These are phyloP conservation scores for Colletotrichum noveboracense DNA, from an alignment of 2,329 filamentous ascomycete genomes.

Conservation along the genomic window DNA sequence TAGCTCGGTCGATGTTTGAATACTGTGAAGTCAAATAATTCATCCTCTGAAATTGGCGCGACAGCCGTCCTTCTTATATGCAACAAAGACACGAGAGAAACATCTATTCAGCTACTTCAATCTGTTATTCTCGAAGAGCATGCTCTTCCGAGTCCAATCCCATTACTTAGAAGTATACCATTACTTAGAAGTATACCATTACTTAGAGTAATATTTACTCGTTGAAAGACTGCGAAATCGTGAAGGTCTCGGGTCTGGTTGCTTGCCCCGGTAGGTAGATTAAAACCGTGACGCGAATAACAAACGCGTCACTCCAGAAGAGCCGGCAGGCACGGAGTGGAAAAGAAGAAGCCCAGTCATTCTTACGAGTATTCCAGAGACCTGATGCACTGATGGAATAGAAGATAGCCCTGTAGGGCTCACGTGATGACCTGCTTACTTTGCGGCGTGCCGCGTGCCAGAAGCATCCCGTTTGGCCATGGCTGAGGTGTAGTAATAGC, in stretches of 20 bases:
- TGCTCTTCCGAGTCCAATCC: background rate
- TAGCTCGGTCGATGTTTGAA: background rate
- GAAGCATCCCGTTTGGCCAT: background rate
- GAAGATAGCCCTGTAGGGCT: background rate
- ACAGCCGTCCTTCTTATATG: background rate
- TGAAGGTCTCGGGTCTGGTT: background rate
- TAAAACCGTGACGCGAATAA: background rate
- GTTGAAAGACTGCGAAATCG: background rate
- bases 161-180: background rate
- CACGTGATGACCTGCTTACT: background rate
- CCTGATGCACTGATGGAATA: background rate
- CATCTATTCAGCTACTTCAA: background rate
- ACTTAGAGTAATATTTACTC: background rate
- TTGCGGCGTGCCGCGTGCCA: background rate
- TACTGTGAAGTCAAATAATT: background rate
- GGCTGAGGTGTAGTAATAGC: background rate
- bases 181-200: too few species aligned
- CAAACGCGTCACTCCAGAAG: background rate
- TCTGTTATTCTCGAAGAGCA: background rate
- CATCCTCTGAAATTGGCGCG: background rate
- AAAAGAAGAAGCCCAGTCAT: background rate
- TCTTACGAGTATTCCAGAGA: background rate
- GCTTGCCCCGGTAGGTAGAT: background rate
- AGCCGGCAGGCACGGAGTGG: background rate
- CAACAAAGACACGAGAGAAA: background rate